Percentiles rank a stretch among this genome's conserved stretches.
These are phyloP conservation scores for Brettanomyces sp. DNA, from an alignment of 805 yeast genomes.

Conservation along the genomic window DNA sequence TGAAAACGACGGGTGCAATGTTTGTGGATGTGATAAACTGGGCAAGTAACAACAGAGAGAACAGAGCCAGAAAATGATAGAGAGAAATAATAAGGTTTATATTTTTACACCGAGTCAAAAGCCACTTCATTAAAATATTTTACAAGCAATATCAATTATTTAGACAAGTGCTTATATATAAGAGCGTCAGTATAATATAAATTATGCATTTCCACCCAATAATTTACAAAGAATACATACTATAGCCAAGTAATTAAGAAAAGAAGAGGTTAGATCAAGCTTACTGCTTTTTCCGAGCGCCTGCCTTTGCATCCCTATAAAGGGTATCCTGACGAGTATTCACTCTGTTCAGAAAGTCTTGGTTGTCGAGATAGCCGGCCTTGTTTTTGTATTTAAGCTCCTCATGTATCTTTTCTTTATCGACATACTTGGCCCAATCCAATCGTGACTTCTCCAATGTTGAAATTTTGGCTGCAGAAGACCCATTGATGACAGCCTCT, in stretches of 20 bases:
- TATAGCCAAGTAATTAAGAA: background rate
- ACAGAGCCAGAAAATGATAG: background rate
- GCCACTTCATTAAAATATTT: background rate
- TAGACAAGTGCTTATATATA: background rate
- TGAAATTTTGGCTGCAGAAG: conserved; percentile 70
- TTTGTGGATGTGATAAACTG: conserved; percentile 78
- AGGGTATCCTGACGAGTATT: conserved; percentile 48
- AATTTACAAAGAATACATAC: background rate
- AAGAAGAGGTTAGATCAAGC: background rate
- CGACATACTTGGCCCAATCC: conserved; percentile 94
- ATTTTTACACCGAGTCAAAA: too few relatives aligned
- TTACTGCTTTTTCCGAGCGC: conserved; percentile 4
- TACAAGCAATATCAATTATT: background rate
- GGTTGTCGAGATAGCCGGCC: conserved; percentile 86
- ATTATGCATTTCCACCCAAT: too few relatives aligned
- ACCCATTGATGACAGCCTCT: conserved; percentile 62
- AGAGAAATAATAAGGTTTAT: background rate
- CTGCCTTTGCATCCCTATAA: conserved; percentile 31
- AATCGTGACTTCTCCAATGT: conserved; percentile 87
- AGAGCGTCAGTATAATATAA: background rate
- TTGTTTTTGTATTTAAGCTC: conserved; percentile 75
- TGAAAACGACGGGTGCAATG: conserved; percentile 43
- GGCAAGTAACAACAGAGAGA: conserved; percentile 43
- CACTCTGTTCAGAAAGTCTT: conserved; percentile 76
- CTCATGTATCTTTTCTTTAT: conserved; percentile 71